A percentile compares a stretch with the other conserved stretches of the same genome.
Conservation (phyloP, 2,329 filamentous ascomycete genomes). For the Dendrostoma leiphaemia region DNA sequence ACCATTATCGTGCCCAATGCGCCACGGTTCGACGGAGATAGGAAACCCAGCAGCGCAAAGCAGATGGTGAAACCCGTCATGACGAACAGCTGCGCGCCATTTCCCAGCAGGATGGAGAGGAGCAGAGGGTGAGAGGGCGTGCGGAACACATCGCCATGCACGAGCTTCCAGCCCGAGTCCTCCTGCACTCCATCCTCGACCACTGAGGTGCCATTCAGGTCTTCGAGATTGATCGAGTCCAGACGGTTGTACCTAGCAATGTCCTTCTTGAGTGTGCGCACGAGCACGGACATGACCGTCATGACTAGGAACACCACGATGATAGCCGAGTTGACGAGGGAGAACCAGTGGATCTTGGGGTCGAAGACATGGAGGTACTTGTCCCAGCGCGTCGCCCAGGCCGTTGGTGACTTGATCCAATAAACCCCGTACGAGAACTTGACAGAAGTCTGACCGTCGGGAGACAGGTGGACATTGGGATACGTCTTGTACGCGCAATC, state of each 20-base stretch:
- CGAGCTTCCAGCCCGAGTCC: constrained; percentile 97
- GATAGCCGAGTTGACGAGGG: constrained; percentile 90
- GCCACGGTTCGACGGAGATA: constrained; percentile 93
- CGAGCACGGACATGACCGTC: constrained; percentile 88
- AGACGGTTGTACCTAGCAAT: constrained; percentile 95
- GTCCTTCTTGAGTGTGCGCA: constrained; percentile 87
- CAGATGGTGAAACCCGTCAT: constrained; percentile 95
- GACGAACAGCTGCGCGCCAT: constrained; percentile 93
- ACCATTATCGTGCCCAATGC: constrained; percentile 92
- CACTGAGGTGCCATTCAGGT: constrained; percentile 74
- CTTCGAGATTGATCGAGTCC: constrained; percentile 86
- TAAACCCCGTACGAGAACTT: constrained; percentile 90
- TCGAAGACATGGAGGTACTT: constrained; percentile 98
- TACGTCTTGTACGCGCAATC: constrained; percentile 60
- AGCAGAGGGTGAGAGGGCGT: constrained; percentile 79
- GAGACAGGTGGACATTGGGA: constrained; percentile 61
- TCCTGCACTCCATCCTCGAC: constrained; percentile 93
- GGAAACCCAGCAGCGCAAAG: constrained; percentile 89
- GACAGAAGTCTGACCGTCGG: constrained; percentile 58
- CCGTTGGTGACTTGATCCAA: constrained; percentile 80
- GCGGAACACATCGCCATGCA: constrained; percentile 96
- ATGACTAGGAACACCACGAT: constrained; percentile 90
- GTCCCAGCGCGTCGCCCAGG: constrained; percentile 97
- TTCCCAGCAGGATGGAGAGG: constrained; percentile 84
- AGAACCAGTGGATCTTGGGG: constrained; percentile 99